These are phyloP conservation scores for Stramenopiles sp. DNA, from an alignment of 352 stramenopile species.

Conservation along the genomic window DNA sequence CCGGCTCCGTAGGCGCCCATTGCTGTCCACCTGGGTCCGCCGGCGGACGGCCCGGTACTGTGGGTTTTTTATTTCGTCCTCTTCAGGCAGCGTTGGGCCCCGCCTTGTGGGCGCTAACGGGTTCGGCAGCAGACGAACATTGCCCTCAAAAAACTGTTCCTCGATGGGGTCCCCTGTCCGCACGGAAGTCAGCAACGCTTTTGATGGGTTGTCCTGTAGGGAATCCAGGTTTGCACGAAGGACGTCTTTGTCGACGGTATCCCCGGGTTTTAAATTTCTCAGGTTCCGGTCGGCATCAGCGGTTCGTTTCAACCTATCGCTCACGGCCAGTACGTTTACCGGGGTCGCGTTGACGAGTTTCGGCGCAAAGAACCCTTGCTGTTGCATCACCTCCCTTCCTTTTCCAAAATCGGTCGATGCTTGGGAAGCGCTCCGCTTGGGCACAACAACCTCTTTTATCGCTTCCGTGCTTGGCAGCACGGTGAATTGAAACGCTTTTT, in stretches of 20 bases:
- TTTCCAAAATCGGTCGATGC: neutral
- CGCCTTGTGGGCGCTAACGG: neutral
- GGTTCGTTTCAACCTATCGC: neutral
- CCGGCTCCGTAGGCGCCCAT: neutral
- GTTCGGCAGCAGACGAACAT: neutral
- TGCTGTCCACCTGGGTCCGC: neutral
- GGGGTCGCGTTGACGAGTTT: neutral
- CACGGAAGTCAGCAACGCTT: neutral
- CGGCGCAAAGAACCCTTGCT: neutral
- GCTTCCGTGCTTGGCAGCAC: too few relatives aligned
- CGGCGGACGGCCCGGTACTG: neutral
- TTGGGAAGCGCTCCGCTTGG: neutral
- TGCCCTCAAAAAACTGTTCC: neutral
- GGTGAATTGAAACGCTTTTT: too few relatives aligned
- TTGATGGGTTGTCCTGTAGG: neutral
- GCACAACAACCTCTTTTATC: neutral
- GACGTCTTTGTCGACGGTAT: neutral
- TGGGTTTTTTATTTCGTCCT: constrained; percentile 9
- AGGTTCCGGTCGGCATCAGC: neutral
- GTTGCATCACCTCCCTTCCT: neutral
- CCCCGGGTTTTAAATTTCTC: neutral
- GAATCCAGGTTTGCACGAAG: neutral
- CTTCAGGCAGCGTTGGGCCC: neutral
- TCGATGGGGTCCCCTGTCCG: neutral
- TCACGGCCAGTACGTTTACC: neutral